phyloP scores from a whole-genome alignment of 768 basidiomycete genomes.

The Daedaleopsis sinensis region DNA sequence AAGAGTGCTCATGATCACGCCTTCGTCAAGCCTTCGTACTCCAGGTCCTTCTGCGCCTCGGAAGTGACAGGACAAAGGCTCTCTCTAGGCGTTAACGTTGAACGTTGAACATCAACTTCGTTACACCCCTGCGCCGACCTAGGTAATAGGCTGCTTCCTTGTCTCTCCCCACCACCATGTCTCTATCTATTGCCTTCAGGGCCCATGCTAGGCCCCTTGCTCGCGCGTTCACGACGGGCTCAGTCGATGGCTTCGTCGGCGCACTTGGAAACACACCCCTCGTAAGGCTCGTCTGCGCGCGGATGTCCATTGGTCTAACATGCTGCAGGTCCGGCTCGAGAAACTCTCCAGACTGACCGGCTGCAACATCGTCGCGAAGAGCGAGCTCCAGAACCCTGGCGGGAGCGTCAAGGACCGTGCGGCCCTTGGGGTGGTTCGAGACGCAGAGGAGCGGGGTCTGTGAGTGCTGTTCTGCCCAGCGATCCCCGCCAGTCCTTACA shows the following conservation, averaged over 20 bases:
- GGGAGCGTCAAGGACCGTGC: constrained; percentile 98
- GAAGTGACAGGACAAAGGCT: too few species aligned
- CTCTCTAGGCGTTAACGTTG: too few species aligned
- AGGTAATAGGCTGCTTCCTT: neutral
- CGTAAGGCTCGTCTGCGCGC: constrained; percentile 40
- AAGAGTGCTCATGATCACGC: constrained; percentile 30
- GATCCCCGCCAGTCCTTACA: constrained; percentile 2
- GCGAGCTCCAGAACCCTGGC: constrained; percentile 98
- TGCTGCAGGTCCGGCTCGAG: constrained; percentile 76
- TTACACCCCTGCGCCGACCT: too few species aligned
- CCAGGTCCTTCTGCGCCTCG: too few species aligned
- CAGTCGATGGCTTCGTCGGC: constrained; percentile 80
- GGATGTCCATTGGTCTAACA: neutral
- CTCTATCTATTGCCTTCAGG: constrained; percentile 14
- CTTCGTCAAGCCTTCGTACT: constrained; percentile 20
- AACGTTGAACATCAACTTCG: too few species aligned
- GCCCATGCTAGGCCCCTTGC: constrained; percentile 20
- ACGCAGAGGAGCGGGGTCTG: constrained; percentile 87
- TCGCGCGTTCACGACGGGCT: constrained; percentile 33
- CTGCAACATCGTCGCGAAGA: constrained; percentile 88
- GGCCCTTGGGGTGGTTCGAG: constrained; percentile 82
- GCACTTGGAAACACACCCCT: constrained; percentile 94
- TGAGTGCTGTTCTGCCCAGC: constrained; percentile 39
- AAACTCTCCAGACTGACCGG: constrained; percentile 82
- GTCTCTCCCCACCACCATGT: constrained; percentile 24